Conservation (phyloP, 768 basidiomycete genomes). For the Termitomyces sp. region DNA sequence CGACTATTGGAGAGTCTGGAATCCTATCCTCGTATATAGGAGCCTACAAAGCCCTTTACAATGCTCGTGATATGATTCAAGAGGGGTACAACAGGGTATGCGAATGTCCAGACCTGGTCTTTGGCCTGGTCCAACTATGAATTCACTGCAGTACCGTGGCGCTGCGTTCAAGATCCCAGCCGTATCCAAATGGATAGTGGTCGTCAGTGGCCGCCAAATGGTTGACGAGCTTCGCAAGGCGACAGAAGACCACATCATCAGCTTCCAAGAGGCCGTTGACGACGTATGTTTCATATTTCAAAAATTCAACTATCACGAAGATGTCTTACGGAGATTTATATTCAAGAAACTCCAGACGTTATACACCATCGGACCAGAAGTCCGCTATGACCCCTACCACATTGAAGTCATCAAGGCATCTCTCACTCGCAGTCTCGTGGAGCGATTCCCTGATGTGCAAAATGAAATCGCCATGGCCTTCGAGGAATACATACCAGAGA, state of each 20-base stretch:
- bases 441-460: too few relatives aligned
- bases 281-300: slow-evolving; percentile 25
- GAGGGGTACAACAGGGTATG: too few relatives aligned
- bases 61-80: too few relatives aligned
- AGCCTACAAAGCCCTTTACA: slow-evolving; percentile 19
- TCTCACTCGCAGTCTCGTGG: slow-evolving; percentile 35
- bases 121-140: background rate
- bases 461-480: too few relatives aligned
- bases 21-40: slow-evolving; percentile 29
- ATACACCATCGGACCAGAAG: slow-evolving; percentile 33
- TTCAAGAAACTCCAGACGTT: slow-evolving; percentile 31
- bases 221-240: slow-evolving; percentile 47
- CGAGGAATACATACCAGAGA: slow-evolving; percentile 30
- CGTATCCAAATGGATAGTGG: slow-evolving; percentile 40
- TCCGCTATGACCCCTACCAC: slow-evolving; percentile 27
- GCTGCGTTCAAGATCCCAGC: too few relatives aligned
- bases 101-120: background rate
- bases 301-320: background rate
- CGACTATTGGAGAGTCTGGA: slow-evolving; percentile 28
- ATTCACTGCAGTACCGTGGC: slow-evolving; percentile 10
- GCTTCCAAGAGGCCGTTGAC: slow-evolving; percentile 21
- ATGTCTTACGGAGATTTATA: background rate
- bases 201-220: too few relatives aligned
- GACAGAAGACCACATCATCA: slow-evolving; percentile 26
- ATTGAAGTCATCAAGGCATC: slow-evolving; percentile 25